These are phyloP conservation scores for Suillus discolor DNA, from an alignment of 768 basidiomycete genomes.

Conservation along the genomic window DNA sequence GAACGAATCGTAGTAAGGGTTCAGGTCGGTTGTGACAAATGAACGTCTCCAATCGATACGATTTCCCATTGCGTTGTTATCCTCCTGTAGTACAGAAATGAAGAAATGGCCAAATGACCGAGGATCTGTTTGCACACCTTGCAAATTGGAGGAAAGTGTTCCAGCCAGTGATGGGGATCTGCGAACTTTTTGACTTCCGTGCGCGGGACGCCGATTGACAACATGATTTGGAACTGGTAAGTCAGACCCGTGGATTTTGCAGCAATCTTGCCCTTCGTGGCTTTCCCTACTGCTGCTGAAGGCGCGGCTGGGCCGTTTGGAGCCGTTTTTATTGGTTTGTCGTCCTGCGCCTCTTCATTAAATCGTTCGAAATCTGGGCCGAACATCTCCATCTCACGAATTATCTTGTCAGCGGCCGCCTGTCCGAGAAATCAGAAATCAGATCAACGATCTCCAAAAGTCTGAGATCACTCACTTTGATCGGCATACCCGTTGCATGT, in stretches of 20 bases:
- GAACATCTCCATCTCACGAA: slow-evolving; percentile 96
- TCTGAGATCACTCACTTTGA: slow-evolving; percentile 72
- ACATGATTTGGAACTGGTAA: slow-evolving; percentile 99
- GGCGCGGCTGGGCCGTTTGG: slow-evolving; percentile 42
- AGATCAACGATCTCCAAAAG: neutral
- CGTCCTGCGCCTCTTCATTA: slow-evolving; percentile 46
- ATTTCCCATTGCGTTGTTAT: slow-evolving; percentile 87
- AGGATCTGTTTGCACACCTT: slow-evolving; percentile 48
- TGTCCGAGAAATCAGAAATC: slow-evolving; percentile 30
- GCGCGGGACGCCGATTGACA: slow-evolving; percentile 87
- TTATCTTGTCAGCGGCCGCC: slow-evolving; percentile 97
- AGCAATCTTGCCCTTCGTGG: slow-evolving; percentile 92
- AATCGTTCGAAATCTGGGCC: slow-evolving; percentile 81
- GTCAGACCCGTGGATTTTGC: slow-evolving; percentile 92
- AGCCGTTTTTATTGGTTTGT: slow-evolving; percentile 42
- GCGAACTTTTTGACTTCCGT: slow-evolving; percentile 95
- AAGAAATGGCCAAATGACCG: neutral
- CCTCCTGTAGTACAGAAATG: slow-evolving; percentile 40
- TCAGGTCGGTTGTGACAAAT: slow-evolving; percentile 93
- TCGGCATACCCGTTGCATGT: slow-evolving; percentile 98
- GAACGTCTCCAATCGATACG: slow-evolving; percentile 96
- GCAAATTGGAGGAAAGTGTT: slow-evolving; percentile 96
- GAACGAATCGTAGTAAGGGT: slow-evolving; percentile 97
- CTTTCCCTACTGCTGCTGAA: slow-evolving; percentile 67
- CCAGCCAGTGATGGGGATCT: slow-evolving; percentile 91